Base-by-base conservation (phyloP, 257 asterid species). In the Penstemon newberryi region DNA sequence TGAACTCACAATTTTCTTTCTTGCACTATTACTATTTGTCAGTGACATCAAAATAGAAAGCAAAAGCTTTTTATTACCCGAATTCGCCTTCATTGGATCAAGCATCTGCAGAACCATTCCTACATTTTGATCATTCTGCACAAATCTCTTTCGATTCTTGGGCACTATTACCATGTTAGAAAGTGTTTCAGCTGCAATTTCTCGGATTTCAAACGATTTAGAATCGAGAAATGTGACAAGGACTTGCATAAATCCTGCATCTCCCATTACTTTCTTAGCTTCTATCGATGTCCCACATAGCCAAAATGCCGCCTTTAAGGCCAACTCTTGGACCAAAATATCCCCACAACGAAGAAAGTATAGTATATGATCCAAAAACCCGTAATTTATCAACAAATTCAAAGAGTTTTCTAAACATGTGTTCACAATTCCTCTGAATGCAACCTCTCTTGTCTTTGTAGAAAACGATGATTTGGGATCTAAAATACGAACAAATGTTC, bases 191-290 rank as follows among this genome's bases (percentile, higher is more conserved):
- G 93, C 88, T 4, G 97, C 96, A 75, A 86, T 83, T 75, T 91
- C 97, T 4, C 95, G 79, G 12, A 85, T 77, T 10, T 91, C 95
- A 37, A 73, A 74, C 1, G 96, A 86, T 42, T 86, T 83, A 0
- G 96, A 89, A 13, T 85, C 89, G 6, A 94, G 95, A 73, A 89
- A 87, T 44, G 67, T 81, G 13, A 89, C 87, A 0, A 94, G 75
- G 69, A 84, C 93, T 0, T 89, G 86, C 88, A 91, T 87, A 66
- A 94, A 79, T 46, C 99, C 99, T 12, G 84, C 85, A 13, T 94
- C 91, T 13, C 99, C 97, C 96, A 91, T 94, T 40, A 82, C 80
- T 56, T 82, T 91, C 85, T 89, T 94, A 15, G 97, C 91, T 45
- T 84, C 91, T 51, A 80, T 90, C 0, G 95, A 94, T 7, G 85